Evolutionary conservation across 805 yeast genomes (phyloP).

Genomic region (Saccharomycopsis sp.): DNA sequence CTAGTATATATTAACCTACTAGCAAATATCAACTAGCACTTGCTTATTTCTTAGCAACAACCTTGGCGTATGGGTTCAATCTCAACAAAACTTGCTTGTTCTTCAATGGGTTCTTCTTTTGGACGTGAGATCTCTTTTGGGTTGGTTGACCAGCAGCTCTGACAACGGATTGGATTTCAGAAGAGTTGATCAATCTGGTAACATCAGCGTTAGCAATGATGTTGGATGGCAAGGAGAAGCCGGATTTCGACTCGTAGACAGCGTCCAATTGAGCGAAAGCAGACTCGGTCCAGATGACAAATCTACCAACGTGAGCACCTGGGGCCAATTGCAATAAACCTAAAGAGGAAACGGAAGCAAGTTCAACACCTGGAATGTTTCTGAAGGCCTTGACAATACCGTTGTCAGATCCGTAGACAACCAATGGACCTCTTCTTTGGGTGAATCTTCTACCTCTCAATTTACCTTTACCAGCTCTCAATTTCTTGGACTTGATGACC

Average conservation of each 20-base stretch:
- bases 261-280: slow-evolving; percentile 96
- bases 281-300: slow-evolving; percentile 98
- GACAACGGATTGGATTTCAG: slow-evolving; percentile 96
- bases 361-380: slow-evolving; percentile 99
- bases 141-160: slow-evolving; percentile 93
- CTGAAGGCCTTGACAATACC: slow-evolving; percentile 98
- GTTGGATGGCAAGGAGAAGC: slow-evolving; percentile 90
- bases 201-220: slow-evolving; percentile 93
- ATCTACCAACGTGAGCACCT: slow-evolving; percentile 99
- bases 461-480: slow-evolving; percentile 99
- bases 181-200: slow-evolving; percentile 95
- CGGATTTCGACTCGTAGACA: slow-evolving; percentile 93
- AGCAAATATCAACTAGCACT: slow-evolving; percentile 43
- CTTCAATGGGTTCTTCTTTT: slow-evolving; percentile 99
- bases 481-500: slow-evolving; percentile 96
- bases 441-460: slow-evolving; percentile 99
- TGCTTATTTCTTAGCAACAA: slow-evolving; percentile 83
- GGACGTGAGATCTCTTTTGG: slow-evolving; percentile 90
- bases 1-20: no score
- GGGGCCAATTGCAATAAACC: slow-evolving; percentile 98
- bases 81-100: slow-evolving; percentile 97
- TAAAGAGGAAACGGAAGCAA: slow-evolving; percentile 84
- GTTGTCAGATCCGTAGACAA: slow-evolving; percentile 96
- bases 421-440: slow-evolving; percentile 99
- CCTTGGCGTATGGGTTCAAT: slow-evolving; percentile 99